Conservation (phyloP, 1,284 basidiomycete genomes). For the Cryptococcus depauperatus region DNA sequence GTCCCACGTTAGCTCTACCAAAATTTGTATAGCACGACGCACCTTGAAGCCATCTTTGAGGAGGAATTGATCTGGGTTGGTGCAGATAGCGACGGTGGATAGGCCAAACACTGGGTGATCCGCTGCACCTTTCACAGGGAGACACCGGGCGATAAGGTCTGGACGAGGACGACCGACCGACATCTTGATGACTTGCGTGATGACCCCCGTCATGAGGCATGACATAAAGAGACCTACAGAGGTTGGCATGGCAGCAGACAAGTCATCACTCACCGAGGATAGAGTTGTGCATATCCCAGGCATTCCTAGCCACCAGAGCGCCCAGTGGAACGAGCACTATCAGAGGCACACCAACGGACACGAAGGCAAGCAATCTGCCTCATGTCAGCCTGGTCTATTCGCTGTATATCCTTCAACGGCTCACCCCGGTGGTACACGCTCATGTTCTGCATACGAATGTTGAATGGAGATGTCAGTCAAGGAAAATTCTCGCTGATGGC, state of each 20-base stretch:
- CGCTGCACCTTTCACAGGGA: slow-evolving; percentile 56
- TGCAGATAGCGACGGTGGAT: slow-evolving; percentile 69
- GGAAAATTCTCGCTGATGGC: slow-evolving; percentile 77
- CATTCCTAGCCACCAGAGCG: slow-evolving; percentile 60
- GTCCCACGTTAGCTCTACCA: neutral
- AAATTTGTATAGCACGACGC: slow-evolving; percentile 4
- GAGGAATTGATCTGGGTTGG: slow-evolving; percentile 54
- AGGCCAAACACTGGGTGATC: slow-evolving; percentile 66
- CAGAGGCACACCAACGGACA: slow-evolving; percentile 62
- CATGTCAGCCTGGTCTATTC: slow-evolving; percentile 23
- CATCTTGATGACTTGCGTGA: slow-evolving; percentile 75
- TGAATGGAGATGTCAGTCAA: slow-evolving; percentile 63
- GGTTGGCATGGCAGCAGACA: neutral
- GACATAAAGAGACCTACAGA: slow-evolving; percentile 58
- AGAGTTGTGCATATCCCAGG: slow-evolving; percentile 83
- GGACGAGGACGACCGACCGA: slow-evolving; percentile 77
- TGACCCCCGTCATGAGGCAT: slow-evolving; percentile 63
- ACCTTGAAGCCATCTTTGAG: slow-evolving; percentile 75
- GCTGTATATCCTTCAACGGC: slow-evolving; percentile 10
- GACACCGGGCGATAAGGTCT: slow-evolving; percentile 77
- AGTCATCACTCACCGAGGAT: slow-evolving; percentile 52
- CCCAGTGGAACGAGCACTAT: slow-evolving; percentile 62
- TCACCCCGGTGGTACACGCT: slow-evolving; percentile 67
- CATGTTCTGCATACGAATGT: slow-evolving; percentile 65
- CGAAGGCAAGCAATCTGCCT: slow-evolving; percentile 55